Conservation (phyloP, 139 green algal species). For the Chlorella sp. region DNA sequence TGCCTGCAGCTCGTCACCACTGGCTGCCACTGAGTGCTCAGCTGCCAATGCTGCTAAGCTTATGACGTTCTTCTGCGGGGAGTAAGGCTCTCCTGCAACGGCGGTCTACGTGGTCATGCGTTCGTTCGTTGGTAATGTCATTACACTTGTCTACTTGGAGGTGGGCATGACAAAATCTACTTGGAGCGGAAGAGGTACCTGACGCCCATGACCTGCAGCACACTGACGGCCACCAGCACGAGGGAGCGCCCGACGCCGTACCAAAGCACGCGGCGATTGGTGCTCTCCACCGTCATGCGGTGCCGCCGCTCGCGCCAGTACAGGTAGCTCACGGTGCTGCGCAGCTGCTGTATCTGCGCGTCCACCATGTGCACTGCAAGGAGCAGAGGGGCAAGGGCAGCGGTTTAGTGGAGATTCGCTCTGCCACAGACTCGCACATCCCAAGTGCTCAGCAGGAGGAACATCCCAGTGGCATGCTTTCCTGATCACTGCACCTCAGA, state of each 20-base stretch:
- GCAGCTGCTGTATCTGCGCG: slow-evolving; percentile 37
- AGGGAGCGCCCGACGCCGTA: slow-evolving; percentile 29
- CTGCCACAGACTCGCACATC: background rate
- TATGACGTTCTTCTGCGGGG: too few species aligned
- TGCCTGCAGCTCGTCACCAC: too few species aligned
- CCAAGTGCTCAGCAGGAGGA: background rate
- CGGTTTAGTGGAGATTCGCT: background rate
- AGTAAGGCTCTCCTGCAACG: too few species aligned
- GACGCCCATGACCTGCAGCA: slow-evolving; percentile 29
- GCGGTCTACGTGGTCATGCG: too few species aligned
- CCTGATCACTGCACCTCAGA: background rate
- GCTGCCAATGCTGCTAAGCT: too few species aligned
- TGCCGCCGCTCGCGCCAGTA: slow-evolving; percentile 53
- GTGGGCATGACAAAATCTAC: too few species aligned
- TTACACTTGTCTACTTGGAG: too few species aligned
- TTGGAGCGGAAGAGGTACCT: slow-evolving; percentile 7
- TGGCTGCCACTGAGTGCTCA: too few species aligned
- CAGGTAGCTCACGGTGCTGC: slow-evolving; percentile 38
- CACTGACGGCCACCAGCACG: slow-evolving; percentile 22
- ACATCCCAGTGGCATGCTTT: too few species aligned
- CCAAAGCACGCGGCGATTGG: slow-evolving; percentile 33
- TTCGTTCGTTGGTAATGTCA: too few species aligned
- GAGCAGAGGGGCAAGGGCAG: background rate
- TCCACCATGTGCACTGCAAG: slow-evolving; percentile 42
- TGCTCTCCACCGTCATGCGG: slow-evolving; percentile 43